Evolutionary conservation across 352 stramenopile genomes (phyloP), one percentile per base, ranked within the genome.

Genomic region (Ophiocytium majus): DNA sequence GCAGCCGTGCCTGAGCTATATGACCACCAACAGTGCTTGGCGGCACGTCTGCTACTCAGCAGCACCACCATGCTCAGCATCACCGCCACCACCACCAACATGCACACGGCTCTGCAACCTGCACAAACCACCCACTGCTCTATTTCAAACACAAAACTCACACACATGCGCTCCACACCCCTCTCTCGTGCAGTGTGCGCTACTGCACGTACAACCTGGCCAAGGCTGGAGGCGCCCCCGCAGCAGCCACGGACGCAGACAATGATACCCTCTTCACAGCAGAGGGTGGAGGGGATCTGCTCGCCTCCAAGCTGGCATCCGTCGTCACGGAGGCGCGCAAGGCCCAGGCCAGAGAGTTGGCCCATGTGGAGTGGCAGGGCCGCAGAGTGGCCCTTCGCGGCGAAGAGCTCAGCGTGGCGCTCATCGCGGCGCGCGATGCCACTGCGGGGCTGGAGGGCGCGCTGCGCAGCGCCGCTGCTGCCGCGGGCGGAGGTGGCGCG

Each of bases 171-270:
- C n/a, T n/a, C n/a, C n/a, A n/a, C n/a, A n/a, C n/a, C n/a, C n/a
- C n/a, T 71, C 19, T 28, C 28, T 71, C 28, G 57, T 14, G 35
- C 66, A 86, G 80, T 37, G 43, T 88, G 66, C 84, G 84, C 17
- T 88, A 88, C 76, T 88, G 84, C 80, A 82, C 64, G 0, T 88
- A 88, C 84, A 88, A 85, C 80, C 66, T 88, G 5, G 49, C 64
- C 50, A 82, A 66, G n/a, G 34, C 35, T 19, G 43, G 34, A n/a
- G 66, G 37, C n/a, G 63, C 66, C 32, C n/a, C 50, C 28, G 35
- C 34, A 19, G 75, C 79, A 14, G 50, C 64, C 10, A 71, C 34
- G 35, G 82, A 37, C 10, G 64, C 63, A 31, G 64, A 85, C 36
- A 36, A 81, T 28, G 49, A 83, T 10, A 63, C 80, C 33, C n/a